Base-by-base conservation (phyloP, 257 asterid genomes). In the Solanum sejunctum region DNA sequence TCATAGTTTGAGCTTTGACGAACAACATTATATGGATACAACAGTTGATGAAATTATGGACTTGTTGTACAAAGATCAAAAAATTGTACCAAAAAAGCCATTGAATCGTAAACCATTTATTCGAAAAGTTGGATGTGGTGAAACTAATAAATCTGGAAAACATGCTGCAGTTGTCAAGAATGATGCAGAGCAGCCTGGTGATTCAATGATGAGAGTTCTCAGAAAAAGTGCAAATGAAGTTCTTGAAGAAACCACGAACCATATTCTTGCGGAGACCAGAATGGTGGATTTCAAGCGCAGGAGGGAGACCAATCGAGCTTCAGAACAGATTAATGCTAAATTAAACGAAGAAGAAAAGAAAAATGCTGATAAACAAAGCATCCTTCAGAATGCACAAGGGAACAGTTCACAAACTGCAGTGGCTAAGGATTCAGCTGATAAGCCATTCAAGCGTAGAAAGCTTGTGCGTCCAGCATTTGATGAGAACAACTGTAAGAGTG, bases 1-100 rank as follows among this genome's bases (percentile, higher is more conserved):
- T 71, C 49, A 56, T 84, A 61, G 73, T 57, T 20, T 71, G 69
- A 47, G n/a, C 81, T 54, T 84, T 71, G 92, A 77, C n/a, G 49
- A 78, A 87, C n/a, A n/a, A n/a, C 10, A 63, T 69, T 85, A 83
- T 83, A 81, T 85, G 89, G 89, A 87, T 87, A 86, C 94, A 57
- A 87, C 95, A 72, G 94, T 91, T 85, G 95, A 92, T 73, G 94
- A 94, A 89, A 87, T 93, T 85, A 92, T 92, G 96, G 91, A 86
- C 64, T 84, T 89, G 86, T 75, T 91, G n/a, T n/a, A n/a, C n/a
- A n/a, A n/a, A n/a, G n/a, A 57, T 85, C 86, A 87, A 84, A 90
- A 83, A 84, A 64, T 69, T 55, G 82, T 86, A 58, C 67, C n/a
- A 26, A 88, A 86, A 83, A 91, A 69, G 84, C 83, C 12, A 23